phyloP scores from a whole-genome alignment of 768 basidiomycete genomes.

The Scleroderma bovista region DNA sequence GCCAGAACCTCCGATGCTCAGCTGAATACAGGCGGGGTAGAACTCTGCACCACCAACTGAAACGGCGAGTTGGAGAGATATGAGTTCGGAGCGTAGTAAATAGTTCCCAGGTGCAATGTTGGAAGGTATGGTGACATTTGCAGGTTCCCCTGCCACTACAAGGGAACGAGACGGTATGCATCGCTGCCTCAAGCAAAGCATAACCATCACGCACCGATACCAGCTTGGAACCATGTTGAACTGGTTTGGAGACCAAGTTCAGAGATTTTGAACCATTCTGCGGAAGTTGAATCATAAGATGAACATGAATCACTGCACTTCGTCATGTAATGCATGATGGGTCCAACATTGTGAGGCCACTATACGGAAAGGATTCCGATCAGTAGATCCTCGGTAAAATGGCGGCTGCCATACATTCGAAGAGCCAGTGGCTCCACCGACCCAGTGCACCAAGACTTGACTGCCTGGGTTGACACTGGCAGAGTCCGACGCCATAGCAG shows the following conservation, averaged over 20 bases:
- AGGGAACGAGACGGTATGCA: neutral
- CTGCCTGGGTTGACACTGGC: conserved; percentile 60
- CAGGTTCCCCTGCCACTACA: conserved; percentile 34
- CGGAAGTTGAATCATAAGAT: conserved; percentile 49
- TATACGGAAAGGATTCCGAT: conserved; percentile 9
- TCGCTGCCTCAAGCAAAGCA: neutral
- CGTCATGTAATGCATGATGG: conserved; percentile 71
- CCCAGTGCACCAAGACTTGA: conserved; percentile 49
- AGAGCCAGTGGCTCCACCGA: conserved; percentile 34
- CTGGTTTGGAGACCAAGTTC: conserved; percentile 39
- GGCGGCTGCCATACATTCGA: conserved; percentile 26
- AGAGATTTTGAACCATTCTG: conserved; percentile 72
- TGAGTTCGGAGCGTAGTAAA: conserved; percentile 72
- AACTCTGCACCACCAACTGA: conserved; percentile 48
- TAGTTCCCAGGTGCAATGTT: conserved; percentile 64
- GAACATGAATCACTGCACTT: conserved; percentile 52
- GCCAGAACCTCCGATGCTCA: conserved; percentile 24
- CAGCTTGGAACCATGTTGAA: conserved; percentile 43
- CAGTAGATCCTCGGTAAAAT: neutral
- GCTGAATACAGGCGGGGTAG: conserved; percentile 27
- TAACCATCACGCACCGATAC: conserved; percentile 38
- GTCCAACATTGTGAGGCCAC: conserved; percentile 59
- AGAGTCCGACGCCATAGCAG: conserved; percentile 42
- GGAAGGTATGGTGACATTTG: conserved; percentile 40
- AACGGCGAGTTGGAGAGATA: conserved; percentile 66